Evolutionary conservation across 2,329 filamentous ascomycete genomes (phyloP), one percentile per base, ranked within the genome.

Genomic region (Colletotrichum falcatum): DNA sequence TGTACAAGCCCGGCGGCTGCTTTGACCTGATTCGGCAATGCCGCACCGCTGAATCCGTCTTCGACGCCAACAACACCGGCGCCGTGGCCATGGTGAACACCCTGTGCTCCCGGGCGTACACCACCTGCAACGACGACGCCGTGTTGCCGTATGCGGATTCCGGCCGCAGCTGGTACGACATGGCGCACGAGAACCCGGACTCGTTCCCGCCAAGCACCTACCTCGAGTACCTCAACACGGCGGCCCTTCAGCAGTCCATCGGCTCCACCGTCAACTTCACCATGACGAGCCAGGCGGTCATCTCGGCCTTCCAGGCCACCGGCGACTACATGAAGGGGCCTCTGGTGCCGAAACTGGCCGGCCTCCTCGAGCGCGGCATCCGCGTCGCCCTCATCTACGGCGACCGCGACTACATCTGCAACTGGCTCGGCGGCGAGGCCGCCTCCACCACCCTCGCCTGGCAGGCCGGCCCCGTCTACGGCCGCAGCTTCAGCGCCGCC

Each of bases 391-490:
- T 96, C 70, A 86, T 94, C 65, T 93, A 95, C 77, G 88, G 88
- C 33, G 88, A 90, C 75, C 80, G 87, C 71, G 89, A 91, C 78
- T 90, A 88, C 75, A 86, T 89, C 71, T 91, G 88, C 78, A 90
- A 90, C 77, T 91, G 91, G 88, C 83, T 91, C 73, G 93, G 94
- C n/a, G 93, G 92, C 44, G 87, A 96, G 79, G 90, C 91, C 1
- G 85, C 93, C 51, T 92, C 91, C 3, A 83, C 94, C 4, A 85
- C 86, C 7, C 82, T 94, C 0, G 85, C 89, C 49, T 82, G 84
- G 14, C 80, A 84, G 56, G 80, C 85, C 33, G 81, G 81, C 6
- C 74, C 78, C 20, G 75, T 80, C 23, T 89, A 91, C 73, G 80
- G 83, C 0, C 79, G 81, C 1, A 79, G 81, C 35, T 96, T 95